Evolutionary conservation across 257 asterid genomes (phyloP).

Genomic region (Fraxinus anomala): DNA sequence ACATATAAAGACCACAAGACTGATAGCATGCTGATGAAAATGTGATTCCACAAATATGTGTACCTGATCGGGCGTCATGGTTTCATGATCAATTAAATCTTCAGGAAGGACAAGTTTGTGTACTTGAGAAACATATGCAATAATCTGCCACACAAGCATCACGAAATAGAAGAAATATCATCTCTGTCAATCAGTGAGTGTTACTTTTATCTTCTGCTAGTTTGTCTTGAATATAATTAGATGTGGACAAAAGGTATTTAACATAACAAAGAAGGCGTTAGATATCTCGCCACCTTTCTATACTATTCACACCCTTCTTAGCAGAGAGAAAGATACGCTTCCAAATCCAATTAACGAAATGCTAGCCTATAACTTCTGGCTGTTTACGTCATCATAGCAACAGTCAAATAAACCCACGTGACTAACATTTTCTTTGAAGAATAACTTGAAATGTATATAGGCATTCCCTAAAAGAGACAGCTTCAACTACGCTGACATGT

Average conservation of each 20-base stretch:
- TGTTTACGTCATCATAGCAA: slow-evolving; percentile 3
- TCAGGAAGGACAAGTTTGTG: slow-evolving; percentile 86
- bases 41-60: neutral
- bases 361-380: neutral
- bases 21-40: slow-evolving; percentile 19
- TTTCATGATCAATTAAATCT: slow-evolving; percentile 65
- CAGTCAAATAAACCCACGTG: neutral
- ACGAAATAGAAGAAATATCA: slow-evolving; percentile 21
- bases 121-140: slow-evolving; percentile 96
- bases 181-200: slow-evolving; percentile 8
- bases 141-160: slow-evolving; percentile 59
- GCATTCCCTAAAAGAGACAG: slow-evolving; percentile 14
- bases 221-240: neutral
- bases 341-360: neutral
- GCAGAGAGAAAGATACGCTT: neutral
- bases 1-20: neutral
- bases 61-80: slow-evolving; percentile 82
- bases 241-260: neutral
- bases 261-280: neutral
- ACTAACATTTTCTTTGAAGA: neutral
- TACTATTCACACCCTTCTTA: neutral
- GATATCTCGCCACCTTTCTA: neutral
- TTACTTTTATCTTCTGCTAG: neutral
- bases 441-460: neutral
- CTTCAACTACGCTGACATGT: neutral